Percentiles rank a stretch among this genome's conserved stretches.
Evolutionary conservation across 2,329 filamentous ascomycete genomes (phyloP).

Genomic region (Verticillium nubilum): DNA sequence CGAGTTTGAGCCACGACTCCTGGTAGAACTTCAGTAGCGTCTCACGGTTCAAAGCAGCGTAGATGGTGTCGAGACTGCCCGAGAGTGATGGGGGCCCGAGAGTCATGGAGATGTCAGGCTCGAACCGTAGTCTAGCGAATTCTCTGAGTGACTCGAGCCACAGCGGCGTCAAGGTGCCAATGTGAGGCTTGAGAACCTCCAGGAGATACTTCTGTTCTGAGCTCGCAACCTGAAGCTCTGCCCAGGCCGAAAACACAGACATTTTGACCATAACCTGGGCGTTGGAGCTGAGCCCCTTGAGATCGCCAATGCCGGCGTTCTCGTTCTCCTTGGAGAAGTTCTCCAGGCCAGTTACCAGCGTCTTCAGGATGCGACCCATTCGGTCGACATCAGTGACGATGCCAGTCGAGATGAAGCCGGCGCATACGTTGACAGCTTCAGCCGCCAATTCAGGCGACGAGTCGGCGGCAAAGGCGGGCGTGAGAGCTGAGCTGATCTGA

Average conservation of each 20-base stretch:
- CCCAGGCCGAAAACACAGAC: slow-evolving; percentile 95
- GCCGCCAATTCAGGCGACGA: slow-evolving; percentile 94
- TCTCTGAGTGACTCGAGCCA: slow-evolving; percentile 93
- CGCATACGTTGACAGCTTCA: slow-evolving; percentile 94
- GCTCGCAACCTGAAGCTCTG: slow-evolving; percentile 92
- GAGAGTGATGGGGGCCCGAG: slow-evolving; percentile 75
- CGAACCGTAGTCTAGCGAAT: slow-evolving; percentile 87
- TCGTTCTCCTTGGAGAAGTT: slow-evolving; percentile 82
- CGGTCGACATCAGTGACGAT: slow-evolving; percentile 96
- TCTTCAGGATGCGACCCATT: slow-evolving; percentile 97
- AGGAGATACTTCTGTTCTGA: slow-evolving; percentile 84
- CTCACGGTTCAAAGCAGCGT: slow-evolving; percentile 89
- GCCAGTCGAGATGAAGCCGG: slow-evolving; percentile 94
- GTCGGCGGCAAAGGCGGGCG: slow-evolving; percentile 90
- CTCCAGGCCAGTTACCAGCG: slow-evolving; percentile 83
- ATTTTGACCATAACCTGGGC: slow-evolving; percentile 98
- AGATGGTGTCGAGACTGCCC: slow-evolving; percentile 86
- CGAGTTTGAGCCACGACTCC: slow-evolving; percentile 91
- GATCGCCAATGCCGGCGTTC: slow-evolving; percentile 82
- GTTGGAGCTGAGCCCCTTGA: slow-evolving; percentile 89
- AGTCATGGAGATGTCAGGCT: slow-evolving; percentile 93
- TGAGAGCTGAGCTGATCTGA: slow-evolving; percentile 93
- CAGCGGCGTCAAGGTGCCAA: slow-evolving; percentile 81
- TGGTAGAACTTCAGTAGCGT: slow-evolving; percentile 94
- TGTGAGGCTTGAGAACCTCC: slow-evolving; percentile 84